Conservation (phyloP, 1,284 basidiomycete species). For the Grifola frondosa region DNA sequence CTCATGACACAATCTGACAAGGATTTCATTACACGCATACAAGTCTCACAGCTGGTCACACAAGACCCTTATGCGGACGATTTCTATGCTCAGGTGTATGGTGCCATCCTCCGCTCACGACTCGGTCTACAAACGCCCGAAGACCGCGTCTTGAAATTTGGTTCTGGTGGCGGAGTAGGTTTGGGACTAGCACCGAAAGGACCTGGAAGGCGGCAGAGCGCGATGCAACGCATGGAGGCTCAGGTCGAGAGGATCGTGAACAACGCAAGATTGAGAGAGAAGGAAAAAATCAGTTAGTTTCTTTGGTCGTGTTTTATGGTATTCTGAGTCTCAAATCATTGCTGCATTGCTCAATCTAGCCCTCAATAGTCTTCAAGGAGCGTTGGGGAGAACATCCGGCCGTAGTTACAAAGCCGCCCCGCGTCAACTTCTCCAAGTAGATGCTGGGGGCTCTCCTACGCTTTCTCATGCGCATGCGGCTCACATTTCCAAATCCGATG, state of each 20-base stretch:
- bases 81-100: slow-evolving; percentile 97
- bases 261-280: slow-evolving; percentile 84
- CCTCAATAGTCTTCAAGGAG: slow-evolving; percentile 86
- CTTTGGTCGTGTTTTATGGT: not conserved
- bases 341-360: slow-evolving; percentile 40
- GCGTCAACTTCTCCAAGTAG: slow-evolving; percentile 90
- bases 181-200: slow-evolving; percentile 72
- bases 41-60: slow-evolving; percentile 96
- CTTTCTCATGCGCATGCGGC: slow-evolving; percentile 51
- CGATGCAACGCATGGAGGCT: slow-evolving; percentile 96
- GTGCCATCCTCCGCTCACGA: slow-evolving; percentile 76
- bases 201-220: slow-evolving; percentile 78
- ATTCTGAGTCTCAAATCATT: no score
- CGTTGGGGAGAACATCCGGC: slow-evolving; percentile 91
- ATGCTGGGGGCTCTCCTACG: slow-evolving; percentile 52
- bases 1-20: slow-evolving; percentile 99
- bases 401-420: slow-evolving; percentile 94
- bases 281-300: slow-evolving; percentile 72
- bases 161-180: slow-evolving; percentile 77
- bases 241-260: slow-evolving; percentile 97
- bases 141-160: slow-evolving; percentile 81
- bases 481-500: slow-evolving; percentile 59
- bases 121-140: slow-evolving; percentile 69
- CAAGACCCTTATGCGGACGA: slow-evolving; percentile 97
- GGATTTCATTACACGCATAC: slow-evolving; percentile 99